Base-by-base conservation (phyloP, 805 yeast species). In the Pichia cephalocereana region DNA sequence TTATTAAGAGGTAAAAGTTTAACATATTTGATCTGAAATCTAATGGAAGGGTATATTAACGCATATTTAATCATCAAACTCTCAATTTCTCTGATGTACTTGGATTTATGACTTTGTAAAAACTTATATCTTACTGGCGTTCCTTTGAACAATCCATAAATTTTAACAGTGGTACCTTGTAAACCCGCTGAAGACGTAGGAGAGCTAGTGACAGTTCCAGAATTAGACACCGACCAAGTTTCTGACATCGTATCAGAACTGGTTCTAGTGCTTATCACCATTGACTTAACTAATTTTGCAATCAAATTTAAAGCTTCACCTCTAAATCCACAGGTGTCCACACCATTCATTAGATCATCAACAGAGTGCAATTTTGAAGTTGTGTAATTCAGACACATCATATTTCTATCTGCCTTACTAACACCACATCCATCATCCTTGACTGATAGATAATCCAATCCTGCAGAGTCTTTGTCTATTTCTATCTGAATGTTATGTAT, bases 301-400 rank as follows among this genome's bases (percentile, higher is more conserved):
- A 77, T 55, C 40, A 65, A 61, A 53, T 64, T 65, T 8, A 77
- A 56, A 0, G 79, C 78, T 50, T 74, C 75, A 8, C 81, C 82
- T 57, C 77, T 62, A 51, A 71, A 76, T 0, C 82, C 80, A 46
- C 71, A 61, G 0, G 76, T 63, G 1, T 48, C 27, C 6, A 68
- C 46, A 3, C 60, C 60, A 15, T 38, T 41, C 5, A 55, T 48
- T 9, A 75, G 46, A 36, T 71, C 73, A 0, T 57, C 57, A 9
- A 59, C 34, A 0, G 51, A 46, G 0, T 51, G 37, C 4, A 74
- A 54, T 50, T 74, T 76, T 0, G 79, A 73, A 1, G 80, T 76
- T 11, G 70, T 59, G 44, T 63, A 62, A 44, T 66, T 66, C 34
- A 61, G 46, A 46, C 76, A 71, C 63, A 71, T 59, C 8, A 63